A percentile compares a stretch with the other conserved stretches of the same genome.
These are phyloP conservation scores for Fusarium phyllophilum DNA, from an alignment of 2,329 filamentous ascomycete genomes.

Conservation along the genomic window DNA sequence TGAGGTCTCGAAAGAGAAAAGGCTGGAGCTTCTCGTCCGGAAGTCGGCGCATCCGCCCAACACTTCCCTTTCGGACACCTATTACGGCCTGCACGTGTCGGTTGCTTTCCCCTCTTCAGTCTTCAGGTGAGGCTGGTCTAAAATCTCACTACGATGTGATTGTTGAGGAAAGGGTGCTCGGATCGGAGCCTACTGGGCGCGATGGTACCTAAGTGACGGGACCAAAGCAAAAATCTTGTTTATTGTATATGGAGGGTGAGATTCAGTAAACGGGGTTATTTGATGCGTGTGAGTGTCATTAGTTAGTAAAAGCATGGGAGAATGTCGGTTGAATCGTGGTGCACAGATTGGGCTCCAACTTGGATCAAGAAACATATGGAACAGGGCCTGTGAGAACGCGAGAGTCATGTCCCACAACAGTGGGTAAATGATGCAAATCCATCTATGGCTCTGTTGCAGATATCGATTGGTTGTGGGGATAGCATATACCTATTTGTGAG, in stretches of 20 bases:
- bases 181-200: not conserved
- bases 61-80: accelerated
- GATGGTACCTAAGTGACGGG: not conserved
- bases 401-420: too few species aligned
- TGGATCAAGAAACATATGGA: too few species aligned
- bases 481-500: too few species aligned
- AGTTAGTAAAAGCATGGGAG: not conserved
- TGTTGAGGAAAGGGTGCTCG: not conserved
- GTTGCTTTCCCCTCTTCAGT: not conserved
- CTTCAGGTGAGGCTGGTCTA: not conserved
- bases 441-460: too few species aligned
- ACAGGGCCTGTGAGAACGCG: accelerated
- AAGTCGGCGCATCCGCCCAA: not conserved
- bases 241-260: not conserved
- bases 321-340: too few species aligned
- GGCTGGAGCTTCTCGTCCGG: not conserved
- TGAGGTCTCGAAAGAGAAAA: not conserved
- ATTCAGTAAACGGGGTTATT: not conserved
- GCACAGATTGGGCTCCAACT: too few species aligned
- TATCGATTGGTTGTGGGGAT: not conserved
- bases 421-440: too few species aligned
- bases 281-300: not conserved
- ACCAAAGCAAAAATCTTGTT: too few species aligned
- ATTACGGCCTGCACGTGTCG: not conserved
- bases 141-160: not conserved